Evolutionary conservation across 2,329 filamentous ascomycete genomes (phyloP).

Genomic region (Dendryphion nanum): DNA sequence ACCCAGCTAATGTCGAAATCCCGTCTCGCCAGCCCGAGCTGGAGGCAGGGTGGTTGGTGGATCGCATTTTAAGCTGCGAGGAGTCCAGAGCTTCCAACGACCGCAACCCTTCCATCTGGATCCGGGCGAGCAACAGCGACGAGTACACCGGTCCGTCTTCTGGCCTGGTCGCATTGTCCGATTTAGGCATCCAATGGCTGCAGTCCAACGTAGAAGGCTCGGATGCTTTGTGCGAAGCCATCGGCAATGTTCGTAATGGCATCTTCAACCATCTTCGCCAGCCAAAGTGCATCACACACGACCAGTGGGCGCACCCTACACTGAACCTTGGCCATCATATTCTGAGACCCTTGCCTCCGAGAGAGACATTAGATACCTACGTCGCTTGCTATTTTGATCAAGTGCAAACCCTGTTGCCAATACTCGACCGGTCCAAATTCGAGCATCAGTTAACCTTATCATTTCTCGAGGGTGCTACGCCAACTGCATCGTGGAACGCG

Average conservation of each 20-base stretch:
- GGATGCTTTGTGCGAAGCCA: neutral
- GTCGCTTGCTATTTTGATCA: constrained; percentile 1
- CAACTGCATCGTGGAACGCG: neutral
- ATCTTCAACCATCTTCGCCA: neutral
- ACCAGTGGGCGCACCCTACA: neutral
- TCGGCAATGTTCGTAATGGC: neutral
- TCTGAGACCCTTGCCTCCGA: neutral
- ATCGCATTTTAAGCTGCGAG: neutral
- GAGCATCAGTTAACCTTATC: neutral
- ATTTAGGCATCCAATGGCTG: neutral
- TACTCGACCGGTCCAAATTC: neutral
- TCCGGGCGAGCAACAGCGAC: neutral
- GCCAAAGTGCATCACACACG: neutral
- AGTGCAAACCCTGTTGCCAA: neutral
- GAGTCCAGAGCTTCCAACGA: neutral
- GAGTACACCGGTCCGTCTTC: neutral
- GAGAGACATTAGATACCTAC: neutral
- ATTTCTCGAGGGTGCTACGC: neutral
- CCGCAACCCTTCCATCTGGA: neutral
- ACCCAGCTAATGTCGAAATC: neutral
- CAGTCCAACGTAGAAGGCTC: neutral
- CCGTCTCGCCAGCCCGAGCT: neutral
- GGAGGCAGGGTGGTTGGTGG: neutral
- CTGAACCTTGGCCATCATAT: neutral
- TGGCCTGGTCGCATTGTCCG: neutral